Evolutionary conservation across 2,329 filamentous ascomycete species (phyloP), one percentile per base, ranked within the genome.

Genomic region (Capronia epimyces): DNA sequence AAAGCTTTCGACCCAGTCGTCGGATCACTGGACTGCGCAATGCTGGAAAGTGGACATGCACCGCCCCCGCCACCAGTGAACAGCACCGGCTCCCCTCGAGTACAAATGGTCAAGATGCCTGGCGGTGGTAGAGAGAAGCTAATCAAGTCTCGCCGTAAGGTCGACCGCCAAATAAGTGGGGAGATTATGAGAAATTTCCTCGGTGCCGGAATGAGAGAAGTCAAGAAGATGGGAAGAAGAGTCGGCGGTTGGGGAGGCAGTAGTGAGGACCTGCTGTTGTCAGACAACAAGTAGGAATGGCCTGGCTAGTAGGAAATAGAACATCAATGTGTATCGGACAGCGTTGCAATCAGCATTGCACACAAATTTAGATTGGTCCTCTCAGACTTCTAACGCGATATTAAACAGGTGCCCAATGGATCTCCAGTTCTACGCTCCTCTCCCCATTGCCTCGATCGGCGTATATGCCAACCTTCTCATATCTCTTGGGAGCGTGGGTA

Each of bases 391-490:
- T 5, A 15, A 42, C 5, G 10, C 3, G 13, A n/a, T 42, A 13
- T 48, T 50, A 62, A 18, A 51, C 22, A 42, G 48, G 25, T 22
- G 52, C 41, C 60, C 60, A 62, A 22, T 55, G 52, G 22, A 62
- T 57, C 40, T 58, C 56, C 41, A 62, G 18, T 44, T 53, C 45
- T 16, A 62, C 49, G 8, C 49, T 24, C 39, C 58, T 55, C 25
- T 45, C 40, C 3, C 58, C 60, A 43, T 46, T 44, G 4, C 43
- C 55, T 32, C 53, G 47, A 46, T 59, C 53, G 22, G 56, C 55
- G 37, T 48, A 60, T 5, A 62, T 34, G 13, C 50, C 51, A 8
- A 57, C 60, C 44, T 62, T 57, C 24, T 57, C 54, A 31, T 51
- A 56, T 24, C 50, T 43, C 5, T 31, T 25, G 10, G 60, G 60